These are phyloP conservation scores for Yamadazyma ubonensis DNA, from an alignment of 805 yeast species.

Conservation along the genomic window DNA sequence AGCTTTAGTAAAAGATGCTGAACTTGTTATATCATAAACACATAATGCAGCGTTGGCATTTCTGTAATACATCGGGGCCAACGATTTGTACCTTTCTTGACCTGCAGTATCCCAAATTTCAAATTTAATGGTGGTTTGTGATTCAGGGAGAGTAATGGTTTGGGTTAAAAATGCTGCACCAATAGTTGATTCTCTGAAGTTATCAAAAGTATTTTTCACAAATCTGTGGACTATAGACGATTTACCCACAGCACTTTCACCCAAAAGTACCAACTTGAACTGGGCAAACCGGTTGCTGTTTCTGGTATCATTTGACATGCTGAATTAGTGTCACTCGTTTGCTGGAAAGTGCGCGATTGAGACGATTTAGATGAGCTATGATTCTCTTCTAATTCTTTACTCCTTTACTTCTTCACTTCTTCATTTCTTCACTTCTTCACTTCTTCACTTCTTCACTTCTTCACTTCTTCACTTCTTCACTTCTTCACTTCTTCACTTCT, in stretches of 20 bases:
- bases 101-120: slow-evolving; percentile 98
- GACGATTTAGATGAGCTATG: too few species aligned
- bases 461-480: too few species aligned
- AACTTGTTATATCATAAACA: slow-evolving; percentile 72
- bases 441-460: too few species aligned
- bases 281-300: slow-evolving; percentile 30
- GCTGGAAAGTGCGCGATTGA: slow-evolving; percentile 5
- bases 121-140: slow-evolving; percentile 56
- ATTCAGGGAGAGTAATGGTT: slow-evolving; percentile 53
- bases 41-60: slow-evolving; percentile 70
- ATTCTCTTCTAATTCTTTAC: too few species aligned
- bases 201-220: slow-evolving; percentile 71
- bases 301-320: neutral
- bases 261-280: slow-evolving; percentile 68
- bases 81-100: slow-evolving; percentile 50
- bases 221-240: slow-evolving; percentile 58
- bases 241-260: slow-evolving; percentile 84
- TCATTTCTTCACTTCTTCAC: too few species aligned
- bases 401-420: too few species aligned
- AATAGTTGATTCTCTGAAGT: slow-evolving; percentile 73
- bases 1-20: slow-evolving; percentile 66
- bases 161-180: slow-evolving; percentile 85
- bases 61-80: slow-evolving; percentile 48
- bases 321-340: neutral
- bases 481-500: too few species aligned